Evolutionary conservation across 768 basidiomycete species (phyloP).

Genomic region (Coprinellus micaceus): DNA sequence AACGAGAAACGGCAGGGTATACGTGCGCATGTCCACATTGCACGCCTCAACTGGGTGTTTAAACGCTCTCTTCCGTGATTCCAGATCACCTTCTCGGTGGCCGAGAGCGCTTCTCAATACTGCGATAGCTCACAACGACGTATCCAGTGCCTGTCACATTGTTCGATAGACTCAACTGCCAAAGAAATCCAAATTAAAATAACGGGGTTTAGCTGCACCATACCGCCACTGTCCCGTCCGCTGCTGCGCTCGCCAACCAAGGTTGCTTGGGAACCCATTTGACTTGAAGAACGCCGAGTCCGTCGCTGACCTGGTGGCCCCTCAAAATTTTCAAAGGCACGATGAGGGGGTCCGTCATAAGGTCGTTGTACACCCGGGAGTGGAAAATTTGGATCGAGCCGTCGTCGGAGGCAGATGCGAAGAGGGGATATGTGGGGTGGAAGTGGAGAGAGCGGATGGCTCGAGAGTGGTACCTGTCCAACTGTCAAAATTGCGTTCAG

Average conservation of each 20-base stretch:
- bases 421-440: conserved; percentile 92
- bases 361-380: conserved; percentile 87
- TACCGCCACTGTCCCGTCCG: conserved; percentile 82
- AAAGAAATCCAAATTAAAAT: conserved; percentile 7
- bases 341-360: conserved; percentile 96
- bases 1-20: background rate
- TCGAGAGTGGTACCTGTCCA: conserved; percentile 80
- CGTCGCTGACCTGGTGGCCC: conserved; percentile 83
- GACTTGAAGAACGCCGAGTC: conserved; percentile 87
- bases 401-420: conserved; percentile 95
- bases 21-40: background rate
- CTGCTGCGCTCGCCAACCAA: conserved; percentile 90
- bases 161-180: conserved; percentile 4
- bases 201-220: conserved; percentile 69
- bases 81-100: background rate
- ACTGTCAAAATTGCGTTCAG: background rate
- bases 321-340: conserved; percentile 95
- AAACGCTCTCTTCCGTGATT: background rate
- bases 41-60: background rate
- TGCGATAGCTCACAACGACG: background rate
- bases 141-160: background rate
- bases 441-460: conserved; percentile 92
- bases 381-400: conserved; percentile 98
- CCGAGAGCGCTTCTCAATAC: background rate
- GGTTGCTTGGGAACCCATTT: conserved; percentile 88